Conservation (phyloP, 2,329 filamentous ascomycete genomes). For the Botrytis byssoidea region DNA sequence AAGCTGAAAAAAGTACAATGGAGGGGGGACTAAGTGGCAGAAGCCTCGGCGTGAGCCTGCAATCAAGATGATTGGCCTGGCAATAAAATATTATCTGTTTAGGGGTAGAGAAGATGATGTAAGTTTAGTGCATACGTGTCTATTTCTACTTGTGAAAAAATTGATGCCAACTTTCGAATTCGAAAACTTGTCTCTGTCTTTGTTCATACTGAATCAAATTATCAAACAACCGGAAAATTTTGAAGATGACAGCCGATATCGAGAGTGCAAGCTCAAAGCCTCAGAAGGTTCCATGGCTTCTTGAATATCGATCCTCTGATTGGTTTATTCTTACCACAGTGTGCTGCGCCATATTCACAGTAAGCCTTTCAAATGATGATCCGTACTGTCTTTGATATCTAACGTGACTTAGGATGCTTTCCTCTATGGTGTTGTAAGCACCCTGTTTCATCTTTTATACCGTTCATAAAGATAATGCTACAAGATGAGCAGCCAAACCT, state of each 20-base stretch:
- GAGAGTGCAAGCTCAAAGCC: conserved; percentile 4
- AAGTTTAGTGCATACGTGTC: conserved; percentile 5
- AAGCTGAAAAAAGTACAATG: conserved; percentile 11
- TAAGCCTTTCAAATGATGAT: neutral
- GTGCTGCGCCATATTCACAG: conserved; percentile 23
- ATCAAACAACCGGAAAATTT: conserved; percentile 3
- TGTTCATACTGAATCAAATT: neutral
- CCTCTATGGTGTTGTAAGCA: conserved; percentile 49
- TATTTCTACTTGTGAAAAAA: conserved; percentile 1
- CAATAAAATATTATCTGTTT: neutral
- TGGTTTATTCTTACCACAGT: conserved; percentile 24
- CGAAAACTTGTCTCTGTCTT: neutral
- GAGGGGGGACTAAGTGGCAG: neutral
- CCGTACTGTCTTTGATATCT: conserved; percentile 1
- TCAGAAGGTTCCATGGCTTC: conserved; percentile 15
- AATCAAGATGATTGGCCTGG: conserved; percentile 3
- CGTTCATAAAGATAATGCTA: neutral
- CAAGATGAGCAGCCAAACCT: neutral
- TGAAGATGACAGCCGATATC: conserved; percentile 13
- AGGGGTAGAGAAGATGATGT: conserved; percentile 1
- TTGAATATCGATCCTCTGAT: conserved; percentile 29
- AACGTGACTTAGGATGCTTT: conserved; percentile 51
- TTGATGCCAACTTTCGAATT: neutral
- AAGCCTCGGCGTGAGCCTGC: neutral
- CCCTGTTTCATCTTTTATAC: neutral